Evolutionary conservation across 2,329 filamentous ascomycete genomes (phyloP).

Genomic region (Teratosphaeria viscida): DNA sequence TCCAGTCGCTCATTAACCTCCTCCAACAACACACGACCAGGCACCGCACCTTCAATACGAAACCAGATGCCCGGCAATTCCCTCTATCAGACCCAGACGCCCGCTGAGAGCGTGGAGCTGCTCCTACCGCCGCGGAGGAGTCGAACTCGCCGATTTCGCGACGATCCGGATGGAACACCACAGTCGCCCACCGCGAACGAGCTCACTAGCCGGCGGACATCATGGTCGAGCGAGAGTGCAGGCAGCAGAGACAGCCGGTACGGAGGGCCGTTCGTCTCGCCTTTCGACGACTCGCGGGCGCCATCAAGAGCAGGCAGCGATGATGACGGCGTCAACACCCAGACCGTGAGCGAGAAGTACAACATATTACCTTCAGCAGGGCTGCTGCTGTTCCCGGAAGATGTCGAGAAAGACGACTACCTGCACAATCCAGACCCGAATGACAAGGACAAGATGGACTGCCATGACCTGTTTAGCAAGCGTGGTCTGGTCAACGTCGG

Average conservation of each 20-base stretch:
- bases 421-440: conserved; percentile 60
- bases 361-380: conserved; percentile 60
- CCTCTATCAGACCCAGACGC: conserved; percentile 17
- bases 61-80: conserved; percentile 11
- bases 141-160: conserved; percentile 40
- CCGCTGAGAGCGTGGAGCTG: conserved; percentile 38
- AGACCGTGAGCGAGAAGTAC: conserved; percentile 64
- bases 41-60: conserved; percentile 25
- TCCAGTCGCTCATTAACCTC: conserved; percentile 37
- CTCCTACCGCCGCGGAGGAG: conserved; percentile 41
- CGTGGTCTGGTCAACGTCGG: conserved; percentile 56
- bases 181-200: conserved; percentile 41
- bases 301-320: conserved; percentile 53
- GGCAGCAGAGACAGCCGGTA: conserved; percentile 44
- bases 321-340: conserved; percentile 56
- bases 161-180: conserved; percentile 33
- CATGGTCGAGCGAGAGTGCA: conserved; percentile 51
- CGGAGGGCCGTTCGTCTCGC: conserved; percentile 38
- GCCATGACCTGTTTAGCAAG: conserved; percentile 53
- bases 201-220: conserved; percentile 51
- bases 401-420: conserved; percentile 64
- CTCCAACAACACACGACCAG: conserved; percentile 20
- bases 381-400: conserved; percentile 57
- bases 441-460: conserved; percentile 47
- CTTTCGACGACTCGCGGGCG: conserved; percentile 50